Conservation (phyloP, 352 stramenopile species). For the Plasmopara halstedii region DNA sequence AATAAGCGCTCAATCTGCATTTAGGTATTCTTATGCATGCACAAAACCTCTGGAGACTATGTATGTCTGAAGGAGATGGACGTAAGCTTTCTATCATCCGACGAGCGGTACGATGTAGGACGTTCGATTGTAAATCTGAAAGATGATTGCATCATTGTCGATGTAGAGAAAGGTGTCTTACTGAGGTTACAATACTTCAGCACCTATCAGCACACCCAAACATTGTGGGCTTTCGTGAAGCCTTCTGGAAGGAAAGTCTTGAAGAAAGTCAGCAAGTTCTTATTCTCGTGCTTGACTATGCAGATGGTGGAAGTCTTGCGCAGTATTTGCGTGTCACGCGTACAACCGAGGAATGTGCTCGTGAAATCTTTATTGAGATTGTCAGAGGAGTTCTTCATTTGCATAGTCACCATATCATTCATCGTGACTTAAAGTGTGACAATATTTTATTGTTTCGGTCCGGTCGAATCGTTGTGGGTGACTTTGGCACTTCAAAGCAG, state of each 20-base stretch:
- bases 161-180: slow-evolving; percentile 30
- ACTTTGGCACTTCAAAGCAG: slow-evolving; percentile 61
- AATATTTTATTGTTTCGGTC: slow-evolving; percentile 74
- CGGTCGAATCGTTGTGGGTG: slow-evolving; percentile 75
- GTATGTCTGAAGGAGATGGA: slow-evolving; percentile 61
- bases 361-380: slow-evolving; percentile 58
- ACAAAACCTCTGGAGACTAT: slow-evolving; percentile 10
- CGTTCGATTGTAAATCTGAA: not conserved
- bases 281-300: slow-evolving; percentile 64
- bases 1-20: no score
- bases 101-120: slow-evolving; percentile 25
- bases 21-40: slow-evolving; percentile 44
- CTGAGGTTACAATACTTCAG: slow-evolving; percentile 36
- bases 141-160: not conserved
- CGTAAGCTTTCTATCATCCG: slow-evolving; percentile 30
- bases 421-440: slow-evolving; percentile 84
- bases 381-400: slow-evolving; percentile 79
- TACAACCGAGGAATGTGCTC: slow-evolving; percentile 8
- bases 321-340: slow-evolving; percentile 15
- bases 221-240: slow-evolving; percentile 50
- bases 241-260: slow-evolving; percentile 28
- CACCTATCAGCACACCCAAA: slow-evolving; percentile 42
- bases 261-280: slow-evolving; percentile 17
- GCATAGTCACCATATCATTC: slow-evolving; percentile 46
- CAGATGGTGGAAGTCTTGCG: slow-evolving; percentile 53